phyloP scores from a whole-genome alignment of 306 rosid species.

The Hippophae rhamnoides region DNA sequence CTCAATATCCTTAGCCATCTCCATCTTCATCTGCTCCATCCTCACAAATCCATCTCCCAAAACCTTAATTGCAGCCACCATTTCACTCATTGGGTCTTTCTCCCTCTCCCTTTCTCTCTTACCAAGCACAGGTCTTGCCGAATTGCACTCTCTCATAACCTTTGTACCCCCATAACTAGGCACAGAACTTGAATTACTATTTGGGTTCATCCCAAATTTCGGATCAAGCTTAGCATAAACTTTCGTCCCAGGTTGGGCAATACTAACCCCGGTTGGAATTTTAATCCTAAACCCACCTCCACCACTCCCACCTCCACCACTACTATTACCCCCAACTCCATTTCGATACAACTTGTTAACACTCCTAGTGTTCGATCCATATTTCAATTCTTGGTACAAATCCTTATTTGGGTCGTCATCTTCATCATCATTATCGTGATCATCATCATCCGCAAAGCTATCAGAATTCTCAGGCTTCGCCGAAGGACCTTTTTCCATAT shows the following conservation, averaged over 20 bases:
- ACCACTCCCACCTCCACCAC: conserved; percentile 34
- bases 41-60: conserved; percentile 92
- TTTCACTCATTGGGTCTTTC: conserved; percentile 49
- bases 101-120: conserved; percentile 34
- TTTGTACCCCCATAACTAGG: conserved; percentile 29
- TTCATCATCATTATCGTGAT: conserved; percentile 24
- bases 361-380: conserved; percentile 50
- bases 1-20: conserved; percentile 89
- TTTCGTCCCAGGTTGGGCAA: conserved; percentile 60
- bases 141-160: conserved; percentile 40
- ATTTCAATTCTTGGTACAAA: conserved; percentile 47
- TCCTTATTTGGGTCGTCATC: conserved; percentile 59
- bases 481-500: conserved; percentile 78
- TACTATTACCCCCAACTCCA: conserved; percentile 25
- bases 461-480: conserved; percentile 46
- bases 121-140: conserved; percentile 27
- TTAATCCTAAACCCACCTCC: conserved; percentile 62
- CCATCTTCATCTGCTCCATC: conserved; percentile 95
- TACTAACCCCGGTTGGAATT: conserved; percentile 65
- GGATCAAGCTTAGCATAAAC: conserved; percentile 31
- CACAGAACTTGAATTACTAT: conserved; percentile 25
- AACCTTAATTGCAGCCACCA: conserved; percentile 70
- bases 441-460: conserved; percentile 29
- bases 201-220: conserved; percentile 33
- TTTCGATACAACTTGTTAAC: conserved; percentile 54